Evolutionary conservation across 352 stramenopile species (phyloP).

Genomic region (Phytopythium vexans): DNA sequence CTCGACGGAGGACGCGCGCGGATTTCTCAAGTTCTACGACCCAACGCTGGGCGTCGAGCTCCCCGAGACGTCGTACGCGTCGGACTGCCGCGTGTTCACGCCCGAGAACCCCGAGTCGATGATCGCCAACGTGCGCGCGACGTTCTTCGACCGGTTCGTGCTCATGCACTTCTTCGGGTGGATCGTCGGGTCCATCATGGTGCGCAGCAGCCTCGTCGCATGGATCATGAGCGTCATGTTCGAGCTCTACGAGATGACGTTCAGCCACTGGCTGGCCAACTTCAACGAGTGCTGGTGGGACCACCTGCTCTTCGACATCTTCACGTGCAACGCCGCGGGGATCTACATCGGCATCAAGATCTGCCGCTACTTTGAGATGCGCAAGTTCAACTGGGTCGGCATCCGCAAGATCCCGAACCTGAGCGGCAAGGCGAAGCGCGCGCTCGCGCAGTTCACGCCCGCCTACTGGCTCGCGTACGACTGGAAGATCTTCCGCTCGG

Average conservation of each 20-base stretch:
- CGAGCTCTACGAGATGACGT: conserved; percentile 86
- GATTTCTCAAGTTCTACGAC: conserved; percentile 86
- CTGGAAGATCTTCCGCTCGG: conserved; percentile 93
- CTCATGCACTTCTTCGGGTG: conserved; percentile 90
- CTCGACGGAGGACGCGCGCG: conserved; percentile 68
- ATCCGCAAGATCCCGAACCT: conserved; percentile 84
- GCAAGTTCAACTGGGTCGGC: conserved; percentile 88
- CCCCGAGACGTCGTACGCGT: conserved; percentile 76
- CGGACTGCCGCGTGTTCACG: conserved; percentile 85
- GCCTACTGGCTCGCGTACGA: conserved; percentile 90
- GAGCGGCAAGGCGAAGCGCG: conserved; percentile 74
- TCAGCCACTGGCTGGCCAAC: conserved; percentile 90
- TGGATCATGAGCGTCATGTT: conserved; percentile 85
- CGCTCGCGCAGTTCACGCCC: conserved; percentile 87
- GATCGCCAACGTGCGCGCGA: conserved; percentile 77
- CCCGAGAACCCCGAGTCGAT: conserved; percentile 78
- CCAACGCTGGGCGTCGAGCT: conserved; percentile 68
- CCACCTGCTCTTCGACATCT: conserved; percentile 91
- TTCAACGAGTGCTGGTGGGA: conserved; percentile 97
- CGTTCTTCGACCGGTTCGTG: conserved; percentile 86
- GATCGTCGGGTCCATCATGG: conserved; percentile 86
- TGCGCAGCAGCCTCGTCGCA: conserved; percentile 79
- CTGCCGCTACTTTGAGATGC: conserved; percentile 85
- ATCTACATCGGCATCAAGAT: conserved; percentile 90
- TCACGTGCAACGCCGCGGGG: conserved; percentile 92